Conservation (phyloP, 805 yeast genomes). For the Starmera quercuum region DNA sequence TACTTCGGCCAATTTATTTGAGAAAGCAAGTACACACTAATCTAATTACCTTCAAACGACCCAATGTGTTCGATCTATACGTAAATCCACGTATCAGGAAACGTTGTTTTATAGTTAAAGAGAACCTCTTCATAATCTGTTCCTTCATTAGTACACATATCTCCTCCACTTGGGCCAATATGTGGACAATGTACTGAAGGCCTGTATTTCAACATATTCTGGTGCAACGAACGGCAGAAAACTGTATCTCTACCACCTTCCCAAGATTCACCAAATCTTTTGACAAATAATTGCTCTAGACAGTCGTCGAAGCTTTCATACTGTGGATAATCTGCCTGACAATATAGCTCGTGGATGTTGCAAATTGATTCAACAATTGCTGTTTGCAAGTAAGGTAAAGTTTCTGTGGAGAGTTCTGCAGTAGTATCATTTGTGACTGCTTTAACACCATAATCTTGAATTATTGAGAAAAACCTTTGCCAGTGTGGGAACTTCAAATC, state of each 20-base stretch:
- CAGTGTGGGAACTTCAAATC: constrained; percentile 14
- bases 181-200: constrained; percentile 19
- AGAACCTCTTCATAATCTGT: constrained; percentile 6
- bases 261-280: constrained; percentile 12
- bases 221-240: constrained; percentile 19
- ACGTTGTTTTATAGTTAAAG: constrained; percentile 3
- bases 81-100: not conserved
- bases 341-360: constrained; percentile 10
- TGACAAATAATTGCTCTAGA: constrained; percentile 3
- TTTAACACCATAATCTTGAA: constrained; percentile 4
- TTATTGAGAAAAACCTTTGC: constrained; percentile 8
- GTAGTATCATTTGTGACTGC: constrained; percentile 3
- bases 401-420: constrained; percentile 1
- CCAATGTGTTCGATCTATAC: no score
- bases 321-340: constrained; percentile 13
- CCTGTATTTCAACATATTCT: constrained; percentile 16
- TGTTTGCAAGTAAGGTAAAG: constrained; percentile 1
- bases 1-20: no score
- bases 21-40: no score
- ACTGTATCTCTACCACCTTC: constrained; percentile 21
- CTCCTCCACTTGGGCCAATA: constrained; percentile 19
- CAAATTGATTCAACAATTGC: constrained; percentile 14
- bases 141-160: constrained; percentile 17
- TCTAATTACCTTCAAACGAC: no score
- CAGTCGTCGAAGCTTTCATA: constrained; percentile 10